Evolutionary conservation across 495 filamentous ascomycete genomes (phyloP), one percentile per base, ranked within the genome.

Genomic region (Talaromyces ruber): DNA sequence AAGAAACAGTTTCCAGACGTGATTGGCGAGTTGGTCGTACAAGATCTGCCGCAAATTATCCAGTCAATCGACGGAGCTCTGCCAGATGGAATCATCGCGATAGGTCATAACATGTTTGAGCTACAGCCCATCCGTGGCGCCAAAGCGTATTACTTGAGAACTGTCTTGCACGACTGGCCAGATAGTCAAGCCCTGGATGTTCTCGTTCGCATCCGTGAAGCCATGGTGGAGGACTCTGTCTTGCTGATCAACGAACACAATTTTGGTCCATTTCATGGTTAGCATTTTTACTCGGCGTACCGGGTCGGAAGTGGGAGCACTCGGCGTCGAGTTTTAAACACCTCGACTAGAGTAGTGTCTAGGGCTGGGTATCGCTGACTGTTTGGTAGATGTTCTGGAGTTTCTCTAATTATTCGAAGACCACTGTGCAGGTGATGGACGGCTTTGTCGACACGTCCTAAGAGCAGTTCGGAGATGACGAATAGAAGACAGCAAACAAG

Each of bases 401-500:
- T 39, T 14, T 39, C 34, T 39, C 16, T 39, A 14, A 32, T 30
- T 29, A 71, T 66, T 1, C 39, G 63, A 52, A 71, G 59, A 16
- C 69, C 69, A 53, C 62, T 56, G 34, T 61, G 52, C 22, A 69
- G 32, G 60, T 71, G 69, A 25, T 45, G 53, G 43, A 66, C 60
- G 3, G 68, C 64, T 18, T 52, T 60, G 4, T 68, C 64, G 52
- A 65, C 68, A 16, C 47, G 60, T 51, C 61, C 63, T 6, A 63
- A 61, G 9, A 68, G 12, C 32, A 70, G 30, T 14, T 70, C 63
- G 14, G 59, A 57, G 2, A 68, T 12, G 28, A 65, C 61, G 61
- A 66, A 70, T 21, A 70, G 56, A 55, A 70, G 37, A 34, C 68
- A 70, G 58, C 66, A 68, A n/a, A 66, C 11, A 8, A 70, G 54